phyloP scores from a whole-genome alignment of 495 filamentous ascomycete species.

The Lepraria neglecta region DNA sequence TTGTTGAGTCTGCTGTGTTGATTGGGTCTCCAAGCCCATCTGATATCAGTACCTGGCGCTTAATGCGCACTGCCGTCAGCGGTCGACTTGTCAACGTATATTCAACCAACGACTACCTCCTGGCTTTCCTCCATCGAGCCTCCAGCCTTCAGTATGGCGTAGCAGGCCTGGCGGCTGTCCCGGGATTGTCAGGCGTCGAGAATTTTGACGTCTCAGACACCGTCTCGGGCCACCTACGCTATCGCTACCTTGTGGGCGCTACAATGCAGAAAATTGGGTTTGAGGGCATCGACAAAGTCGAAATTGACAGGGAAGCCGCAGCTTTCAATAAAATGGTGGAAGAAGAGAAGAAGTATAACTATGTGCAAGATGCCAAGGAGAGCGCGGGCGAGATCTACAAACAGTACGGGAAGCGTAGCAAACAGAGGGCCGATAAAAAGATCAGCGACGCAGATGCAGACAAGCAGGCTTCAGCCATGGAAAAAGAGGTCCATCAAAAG shows the following conservation, averaged over 20 bases:
- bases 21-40: conserved; percentile 78
- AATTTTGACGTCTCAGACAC: conserved; percentile 69
- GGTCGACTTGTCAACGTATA: conserved; percentile 73
- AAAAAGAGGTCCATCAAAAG: conserved; percentile 43
- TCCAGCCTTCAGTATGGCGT: conserved; percentile 70
- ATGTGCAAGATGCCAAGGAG: conserved; percentile 42
- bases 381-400: conserved; percentile 37
- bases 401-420: conserved; percentile 27
- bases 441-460: conserved; percentile 27
- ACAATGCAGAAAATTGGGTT: conserved; percentile 65
- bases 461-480: conserved; percentile 28
- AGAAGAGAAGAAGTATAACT: conserved; percentile 44
- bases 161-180: conserved; percentile 63
- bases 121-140: conserved; percentile 71
- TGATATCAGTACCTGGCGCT: conserved; percentile 56
- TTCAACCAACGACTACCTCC: conserved; percentile 68
- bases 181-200: conserved; percentile 60
- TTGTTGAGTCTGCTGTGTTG: conserved; percentile 78
- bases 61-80: conserved; percentile 63
- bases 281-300: conserved; percentile 51
- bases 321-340: conserved; percentile 52
- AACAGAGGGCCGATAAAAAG: conserved; percentile 19
- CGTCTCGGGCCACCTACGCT: conserved; percentile 66
- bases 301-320: conserved; percentile 54
- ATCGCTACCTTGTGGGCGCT: conserved; percentile 60